Percentiles rank a stretch among this genome's conserved stretches.
Conservation (phyloP, 1,284 basidiomycete genomes). For the Naganishia sp. region DNA sequence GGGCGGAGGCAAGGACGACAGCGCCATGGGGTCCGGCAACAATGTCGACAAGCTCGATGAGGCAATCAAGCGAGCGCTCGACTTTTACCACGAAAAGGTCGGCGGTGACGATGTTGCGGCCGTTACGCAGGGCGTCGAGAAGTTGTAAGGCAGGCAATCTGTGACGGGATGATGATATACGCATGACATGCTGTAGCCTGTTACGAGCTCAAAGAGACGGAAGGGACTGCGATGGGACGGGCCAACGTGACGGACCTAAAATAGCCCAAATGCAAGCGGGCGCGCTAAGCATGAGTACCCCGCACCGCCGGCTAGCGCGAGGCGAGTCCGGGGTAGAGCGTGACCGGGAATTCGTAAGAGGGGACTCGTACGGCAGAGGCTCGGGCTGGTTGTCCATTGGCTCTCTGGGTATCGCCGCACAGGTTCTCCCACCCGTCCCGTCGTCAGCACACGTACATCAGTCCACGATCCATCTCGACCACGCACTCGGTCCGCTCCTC, state of each 20-base stretch:
- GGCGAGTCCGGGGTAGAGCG: conserved; percentile 2
- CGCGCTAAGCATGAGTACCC: conserved; percentile 3
- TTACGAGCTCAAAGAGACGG: no score
- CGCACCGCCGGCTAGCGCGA: not conserved
- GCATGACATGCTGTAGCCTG: no score
- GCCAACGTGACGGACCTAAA: not conserved
- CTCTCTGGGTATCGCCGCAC: no score
- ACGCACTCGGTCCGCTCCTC: not conserved
- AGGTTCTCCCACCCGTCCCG: no score
- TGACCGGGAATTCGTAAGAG: not conserved
- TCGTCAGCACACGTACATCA: no score
- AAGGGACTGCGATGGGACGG: no score
- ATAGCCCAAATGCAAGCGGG: not conserved
- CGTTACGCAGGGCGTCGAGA: conserved; percentile 13
- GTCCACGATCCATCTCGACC: no score
- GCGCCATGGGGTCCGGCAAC: conserved; percentile 79
- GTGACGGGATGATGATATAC: no score
- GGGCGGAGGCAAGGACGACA: conserved; percentile 91
- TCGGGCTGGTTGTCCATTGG: no score
- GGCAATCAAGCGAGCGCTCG: conserved; percentile 62
- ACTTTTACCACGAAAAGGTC: conserved; percentile 44
- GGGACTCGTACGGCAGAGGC: no score
- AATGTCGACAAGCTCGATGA: conserved; percentile 68
- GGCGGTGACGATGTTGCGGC: conserved; percentile 16
- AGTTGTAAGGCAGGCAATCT: conserved; percentile 11